Conservation (phyloP, 2,329 filamentous ascomycete genomes). For the Colletotrichum kahawae region DNA sequence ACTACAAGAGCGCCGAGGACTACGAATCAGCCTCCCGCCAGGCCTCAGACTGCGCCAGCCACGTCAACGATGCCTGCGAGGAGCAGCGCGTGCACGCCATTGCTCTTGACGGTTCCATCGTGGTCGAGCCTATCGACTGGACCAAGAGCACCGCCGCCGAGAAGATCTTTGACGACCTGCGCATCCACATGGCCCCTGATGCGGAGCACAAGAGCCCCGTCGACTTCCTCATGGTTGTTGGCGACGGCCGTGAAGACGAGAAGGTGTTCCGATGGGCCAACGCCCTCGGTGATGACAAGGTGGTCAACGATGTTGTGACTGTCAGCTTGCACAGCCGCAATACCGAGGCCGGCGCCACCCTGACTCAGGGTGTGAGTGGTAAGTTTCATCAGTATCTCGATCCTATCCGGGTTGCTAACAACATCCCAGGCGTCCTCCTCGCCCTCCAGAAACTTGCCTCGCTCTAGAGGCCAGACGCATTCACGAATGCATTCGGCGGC, state of each 20-base stretch:
- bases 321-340: constrained; percentile 87
- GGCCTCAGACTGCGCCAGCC: constrained; percentile 87
- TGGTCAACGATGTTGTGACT: constrained; percentile 75
- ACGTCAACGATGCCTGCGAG: constrained; percentile 94
- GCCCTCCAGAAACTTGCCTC: constrained; percentile 47
- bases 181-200: constrained; percentile 40
- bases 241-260: constrained; percentile 92
- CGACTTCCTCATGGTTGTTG: constrained; percentile 89
- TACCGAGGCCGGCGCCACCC: constrained; percentile 83
- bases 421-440: constrained; percentile 42
- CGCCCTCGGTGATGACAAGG: constrained; percentile 63
- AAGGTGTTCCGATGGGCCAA: constrained; percentile 96
- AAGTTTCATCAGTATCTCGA: constrained; percentile 38
- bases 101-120: constrained; percentile 77
- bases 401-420: neutral
- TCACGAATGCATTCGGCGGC: neutral
- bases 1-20: constrained; percentile 85
- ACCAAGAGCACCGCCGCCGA: constrained; percentile 86
- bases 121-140: constrained; percentile 85
- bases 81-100: constrained; percentile 84
- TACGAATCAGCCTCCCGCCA: constrained; percentile 76
- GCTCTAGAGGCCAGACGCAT: neutral
- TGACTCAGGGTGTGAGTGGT: constrained; percentile 94
- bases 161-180: constrained; percentile 69
- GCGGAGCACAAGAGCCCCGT: constrained; percentile 49